Conservation (phyloP, 805 yeast genomes). For the Ogataea glucozyma region DNA sequence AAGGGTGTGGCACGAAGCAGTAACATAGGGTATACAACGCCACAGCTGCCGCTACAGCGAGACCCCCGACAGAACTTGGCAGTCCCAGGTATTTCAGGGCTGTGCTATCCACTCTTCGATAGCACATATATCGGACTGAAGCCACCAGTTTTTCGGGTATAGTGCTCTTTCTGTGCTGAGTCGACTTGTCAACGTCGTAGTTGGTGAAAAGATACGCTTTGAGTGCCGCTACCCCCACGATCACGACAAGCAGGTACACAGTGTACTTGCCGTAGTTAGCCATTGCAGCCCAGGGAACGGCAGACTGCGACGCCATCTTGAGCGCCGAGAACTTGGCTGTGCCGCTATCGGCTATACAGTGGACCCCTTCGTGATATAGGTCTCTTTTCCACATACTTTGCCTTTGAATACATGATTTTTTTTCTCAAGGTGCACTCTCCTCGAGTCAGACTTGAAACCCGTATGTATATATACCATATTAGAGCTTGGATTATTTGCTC, state of each 20-base stretch:
- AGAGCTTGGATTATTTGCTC: no score
- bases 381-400: conserved; percentile 16
- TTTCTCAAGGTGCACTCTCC: no score
- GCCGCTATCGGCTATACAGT: conserved; percentile 39
- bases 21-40: conserved; percentile 37
- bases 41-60: conserved; percentile 35
- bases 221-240: conserved; percentile 36
- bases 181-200: conserved; percentile 20
- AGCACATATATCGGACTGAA: conserved; percentile 33
- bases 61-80: conserved; percentile 39
- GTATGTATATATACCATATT: no score
- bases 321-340: conserved; percentile 28
- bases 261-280: conserved; percentile 40
- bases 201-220: conserved; percentile 29
- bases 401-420: not conserved
- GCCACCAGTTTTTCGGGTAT: conserved; percentile 30
- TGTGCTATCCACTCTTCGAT: conserved; percentile 35
- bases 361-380: conserved; percentile 35
- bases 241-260: conserved; percentile 42
- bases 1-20: conserved; percentile 47
- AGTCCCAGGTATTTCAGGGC: conserved; percentile 40
- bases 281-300: conserved; percentile 32
- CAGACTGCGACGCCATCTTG: conserved; percentile 33
- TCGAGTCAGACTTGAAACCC: no score
- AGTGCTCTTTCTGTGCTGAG: conserved; percentile 3